A percentile compares a stretch with the other conserved stretches of the same genome.
Evolutionary conservation across 2,329 filamentous ascomycete species (phyloP).

Genomic region (Apiospora malaysiana): DNA sequence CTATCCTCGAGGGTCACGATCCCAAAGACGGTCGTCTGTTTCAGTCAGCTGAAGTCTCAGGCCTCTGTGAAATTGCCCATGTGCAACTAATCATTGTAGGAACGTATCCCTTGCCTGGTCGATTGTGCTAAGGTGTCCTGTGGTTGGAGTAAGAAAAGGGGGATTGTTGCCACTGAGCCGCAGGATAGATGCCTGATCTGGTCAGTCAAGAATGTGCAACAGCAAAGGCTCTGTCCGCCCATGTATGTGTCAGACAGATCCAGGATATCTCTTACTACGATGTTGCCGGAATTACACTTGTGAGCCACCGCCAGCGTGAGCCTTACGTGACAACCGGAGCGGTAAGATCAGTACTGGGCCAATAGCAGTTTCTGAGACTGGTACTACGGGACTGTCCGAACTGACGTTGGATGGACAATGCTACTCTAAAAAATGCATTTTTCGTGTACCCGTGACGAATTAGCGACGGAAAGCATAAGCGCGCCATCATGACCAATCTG

Average conservation of each 20-base stretch:
- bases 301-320: not conserved
- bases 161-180: not conserved
- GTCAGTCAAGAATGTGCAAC: not conserved
- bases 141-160: not conserved
- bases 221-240: not conserved
- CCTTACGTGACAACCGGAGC: not conserved
- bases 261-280: not conserved
- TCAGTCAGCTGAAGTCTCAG: not conserved
- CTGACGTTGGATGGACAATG: not conserved
- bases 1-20: not conserved
- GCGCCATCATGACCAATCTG: not conserved
- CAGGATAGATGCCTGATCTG: not conserved
- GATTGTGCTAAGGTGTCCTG: not conserved
- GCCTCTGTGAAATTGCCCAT: too few relatives aligned
- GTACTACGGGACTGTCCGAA: not conserved
- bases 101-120: not conserved
- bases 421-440: not conserved
- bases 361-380: not conserved
- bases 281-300: too few relatives aligned
- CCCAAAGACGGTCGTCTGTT: not conserved
- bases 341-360: not conserved
- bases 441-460: not conserved
- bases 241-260: too few relatives aligned
- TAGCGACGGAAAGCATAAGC: not conserved
- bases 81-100: not conserved